Conservation (phyloP, 23 red algal species). For the Agarophyton chilense region DNA sequence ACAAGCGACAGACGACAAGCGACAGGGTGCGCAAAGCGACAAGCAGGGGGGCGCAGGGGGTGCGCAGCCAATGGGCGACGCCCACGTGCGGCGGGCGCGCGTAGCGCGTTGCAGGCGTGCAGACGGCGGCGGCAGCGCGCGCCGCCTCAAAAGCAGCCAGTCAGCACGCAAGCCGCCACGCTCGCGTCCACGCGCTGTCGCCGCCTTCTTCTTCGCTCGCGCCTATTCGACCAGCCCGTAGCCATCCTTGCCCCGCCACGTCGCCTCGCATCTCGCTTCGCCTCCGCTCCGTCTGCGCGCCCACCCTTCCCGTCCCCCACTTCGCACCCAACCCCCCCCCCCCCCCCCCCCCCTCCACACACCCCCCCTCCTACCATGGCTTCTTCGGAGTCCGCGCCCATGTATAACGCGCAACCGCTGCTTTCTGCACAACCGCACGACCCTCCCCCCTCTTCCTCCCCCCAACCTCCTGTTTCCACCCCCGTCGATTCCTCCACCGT, state of each 20-base stretch:
- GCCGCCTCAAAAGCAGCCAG: slow-evolving; percentile 34
- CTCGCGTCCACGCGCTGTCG: slow-evolving; percentile 34
- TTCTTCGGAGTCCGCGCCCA: slow-evolving; percentile 21
- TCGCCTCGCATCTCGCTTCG: slow-evolving; percentile 9
- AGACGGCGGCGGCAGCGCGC: slow-evolving; percentile 11
- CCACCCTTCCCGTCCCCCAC: neutral
- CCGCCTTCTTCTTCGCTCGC: slow-evolving; percentile 30
- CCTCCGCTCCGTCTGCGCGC: neutral
- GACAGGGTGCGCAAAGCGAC: neutral
- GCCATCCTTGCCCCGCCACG: slow-evolving; percentile 24
- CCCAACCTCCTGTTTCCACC: slow-evolving; percentile 9
- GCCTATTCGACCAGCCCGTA: slow-evolving; percentile 30
- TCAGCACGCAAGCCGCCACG: slow-evolving; percentile 30
- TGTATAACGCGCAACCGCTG: neutral
- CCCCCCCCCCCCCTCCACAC: neutral
- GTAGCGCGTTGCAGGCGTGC: too few species aligned
- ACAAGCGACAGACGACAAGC: neutral
- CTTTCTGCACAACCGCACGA: slow-evolving; percentile 5
- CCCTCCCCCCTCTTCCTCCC: neutral
- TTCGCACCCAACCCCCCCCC: neutral
- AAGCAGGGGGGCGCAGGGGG: neutral
- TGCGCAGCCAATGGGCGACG: neutral
- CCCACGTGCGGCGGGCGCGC: neutral
- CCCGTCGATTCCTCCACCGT: neutral
- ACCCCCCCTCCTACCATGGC: neutral